These are phyloP conservation scores for Cudoniella acicularis DNA, from an alignment of 495 filamentous ascomycete species.

Conservation along the genomic window DNA sequence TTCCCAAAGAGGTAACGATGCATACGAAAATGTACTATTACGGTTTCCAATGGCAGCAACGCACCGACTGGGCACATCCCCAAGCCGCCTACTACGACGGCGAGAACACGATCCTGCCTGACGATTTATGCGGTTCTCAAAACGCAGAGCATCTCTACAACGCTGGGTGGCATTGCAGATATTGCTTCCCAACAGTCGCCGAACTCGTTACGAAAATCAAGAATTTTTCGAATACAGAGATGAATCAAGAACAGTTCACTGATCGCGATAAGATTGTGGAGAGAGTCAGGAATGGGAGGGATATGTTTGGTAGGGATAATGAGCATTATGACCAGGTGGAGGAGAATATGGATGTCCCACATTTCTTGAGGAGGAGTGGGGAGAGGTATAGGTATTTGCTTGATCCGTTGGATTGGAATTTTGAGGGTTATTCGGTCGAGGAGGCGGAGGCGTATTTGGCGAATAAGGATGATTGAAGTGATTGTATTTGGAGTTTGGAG, in stretches of 20 bases:
- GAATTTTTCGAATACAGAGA: constrained; percentile 33
- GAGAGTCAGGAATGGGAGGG: constrained; percentile 32
- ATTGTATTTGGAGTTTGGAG: no score
- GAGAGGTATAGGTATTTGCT: constrained; percentile 27
- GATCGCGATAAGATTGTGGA: constrained; percentile 30
- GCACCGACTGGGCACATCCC: constrained; percentile 34
- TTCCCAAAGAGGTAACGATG: constrained; percentile 32
- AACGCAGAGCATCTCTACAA: constrained; percentile 25
- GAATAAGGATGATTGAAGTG: no score
- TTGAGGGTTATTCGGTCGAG: constrained; percentile 19
- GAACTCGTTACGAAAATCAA: constrained; percentile 38
- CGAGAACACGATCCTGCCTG: constrained; percentile 31
- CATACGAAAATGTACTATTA: constrained; percentile 36
- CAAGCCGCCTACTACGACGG: constrained; percentile 36
- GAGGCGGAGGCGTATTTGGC: background rate
- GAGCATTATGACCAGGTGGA: constrained; percentile 31
- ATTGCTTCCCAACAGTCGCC: constrained; percentile 32
- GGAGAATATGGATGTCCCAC: constrained; percentile 29
- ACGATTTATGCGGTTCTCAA: constrained; percentile 27
- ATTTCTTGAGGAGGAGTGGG: constrained; percentile 19
- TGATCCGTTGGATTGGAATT: constrained; percentile 28
- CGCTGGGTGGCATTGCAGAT: constrained; percentile 39
- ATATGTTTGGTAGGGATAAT: constrained; percentile 29
- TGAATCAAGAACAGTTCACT: constrained; percentile 28
- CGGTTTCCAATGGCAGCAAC: constrained; percentile 40